Base-by-base conservation (phyloP, 805 yeast genomes). In the Grigorovia humatica region DNA sequence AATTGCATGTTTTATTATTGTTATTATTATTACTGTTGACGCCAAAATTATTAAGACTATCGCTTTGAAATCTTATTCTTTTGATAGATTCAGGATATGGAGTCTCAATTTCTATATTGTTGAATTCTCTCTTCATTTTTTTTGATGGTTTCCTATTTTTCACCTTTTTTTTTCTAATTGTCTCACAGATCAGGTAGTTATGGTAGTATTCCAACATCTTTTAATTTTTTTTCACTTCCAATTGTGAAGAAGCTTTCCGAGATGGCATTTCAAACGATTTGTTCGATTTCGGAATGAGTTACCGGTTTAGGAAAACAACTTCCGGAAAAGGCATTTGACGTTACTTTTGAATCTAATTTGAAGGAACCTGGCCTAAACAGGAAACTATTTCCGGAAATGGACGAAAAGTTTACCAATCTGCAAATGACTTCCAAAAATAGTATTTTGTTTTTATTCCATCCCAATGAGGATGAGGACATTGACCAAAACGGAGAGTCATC, bases 91-190 rank as follows among this genome's bases (percentile, higher is more conserved):
- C 52, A 12, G 52, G 51, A 18, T 44, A 49, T n/a, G 54, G 52
- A 1, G 50, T n/a, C 19, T 53, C 56, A 7, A 53, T 41, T 45
- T 54, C 54, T 41, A 51, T 49, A 27, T 51, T 50, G 17, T 38
- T 17, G 38, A 44, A 46, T 1, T 17, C 43, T 47, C 56, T 43
- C 42, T 53, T 53, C 19, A 48, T 5, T 13, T 35, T 45, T n/a
- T 38, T 38, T 44, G 18, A 42, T 19, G 18, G 19, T 41, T 19
- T 32, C 3, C 5, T 43, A 41, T 46, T 32, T 40, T 35, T 23
- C 6, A 23, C 27, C 27, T 23, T 23, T 23, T 23, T 23, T 23
- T 23, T 23, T 23, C 27, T 23, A 23, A 23, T 23, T 23, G 6
- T 23, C 27, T 23, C 27, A 23, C 27, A 23, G 27, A 23, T 17